phyloP scores from a whole-genome alignment of 345 rosid genomes.

The Eutrema yunnanense region DNA sequence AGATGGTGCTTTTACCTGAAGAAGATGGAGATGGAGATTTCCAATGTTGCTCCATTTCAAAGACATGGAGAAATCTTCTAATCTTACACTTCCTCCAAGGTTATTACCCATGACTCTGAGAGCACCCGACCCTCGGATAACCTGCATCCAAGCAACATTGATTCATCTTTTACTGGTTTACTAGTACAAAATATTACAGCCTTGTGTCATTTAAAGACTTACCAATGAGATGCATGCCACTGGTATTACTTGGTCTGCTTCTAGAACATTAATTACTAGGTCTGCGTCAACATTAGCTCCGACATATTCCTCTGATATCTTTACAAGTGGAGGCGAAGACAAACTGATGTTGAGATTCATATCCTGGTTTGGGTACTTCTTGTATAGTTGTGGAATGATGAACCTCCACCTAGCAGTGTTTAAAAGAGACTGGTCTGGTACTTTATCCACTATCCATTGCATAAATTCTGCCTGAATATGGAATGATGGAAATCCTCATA shows the following conservation, averaged over 20 bases:
- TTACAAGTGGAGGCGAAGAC: slow-evolving; percentile 76
- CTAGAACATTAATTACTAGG: slow-evolving; percentile 69
- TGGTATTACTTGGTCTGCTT: slow-evolving; percentile 61
- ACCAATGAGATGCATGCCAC: slow-evolving; percentile 95
- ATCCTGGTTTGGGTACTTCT: slow-evolving; percentile 79
- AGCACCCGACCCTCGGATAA: slow-evolving; percentile 58
- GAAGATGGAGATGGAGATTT: slow-evolving; percentile 61
- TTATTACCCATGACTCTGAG: slow-evolving; percentile 67
- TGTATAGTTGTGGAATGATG: slow-evolving; percentile 85
- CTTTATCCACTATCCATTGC: slow-evolving; percentile 86
- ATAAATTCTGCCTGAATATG: slow-evolving; percentile 72
- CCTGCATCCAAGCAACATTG: slow-evolving; percentile 37
- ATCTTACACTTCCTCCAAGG: slow-evolving; percentile 71
- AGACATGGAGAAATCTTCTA: slow-evolving; percentile 71
- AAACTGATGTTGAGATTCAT: slow-evolving; percentile 77
- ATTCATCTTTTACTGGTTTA: not conserved
- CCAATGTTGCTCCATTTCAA: slow-evolving; percentile 90
- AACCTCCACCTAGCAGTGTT: slow-evolving; percentile 94
- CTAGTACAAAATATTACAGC: not conserved
- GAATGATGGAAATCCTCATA: slow-evolving; percentile 11
- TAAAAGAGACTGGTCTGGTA: slow-evolving; percentile 80
- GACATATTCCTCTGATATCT: slow-evolving; percentile 50
- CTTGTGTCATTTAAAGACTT: slow-evolving; percentile 17
- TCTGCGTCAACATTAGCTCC: slow-evolving; percentile 72
- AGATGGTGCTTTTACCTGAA: slow-evolving; percentile 51